These are phyloP conservation scores for Misopates orontium DNA, from an alignment of 257 asterid species.

Conservation along the genomic window DNA sequence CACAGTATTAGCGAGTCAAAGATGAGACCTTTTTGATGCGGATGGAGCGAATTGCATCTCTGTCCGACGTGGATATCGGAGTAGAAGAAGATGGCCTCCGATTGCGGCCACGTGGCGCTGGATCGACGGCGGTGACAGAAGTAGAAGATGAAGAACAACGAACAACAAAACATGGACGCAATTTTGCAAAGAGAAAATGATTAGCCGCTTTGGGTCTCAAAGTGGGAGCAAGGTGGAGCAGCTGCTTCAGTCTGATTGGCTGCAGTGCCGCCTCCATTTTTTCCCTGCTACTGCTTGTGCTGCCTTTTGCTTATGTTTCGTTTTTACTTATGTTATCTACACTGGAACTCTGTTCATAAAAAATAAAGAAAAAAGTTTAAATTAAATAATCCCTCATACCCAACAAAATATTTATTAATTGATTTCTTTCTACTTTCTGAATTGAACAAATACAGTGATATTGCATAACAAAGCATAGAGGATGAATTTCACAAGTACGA, in stretches of 20 bases:
- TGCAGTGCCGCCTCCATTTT: constrained; percentile 31
- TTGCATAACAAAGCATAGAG: too few relatives aligned
- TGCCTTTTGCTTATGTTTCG: too few relatives aligned
- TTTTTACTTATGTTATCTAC: too few relatives aligned
- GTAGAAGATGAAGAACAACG: constrained; percentile 59
- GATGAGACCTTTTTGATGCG: constrained; percentile 70
- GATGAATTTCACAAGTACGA: too few relatives aligned
- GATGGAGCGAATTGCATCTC: constrained; percentile 83
- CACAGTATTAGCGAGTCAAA: too few relatives aligned
- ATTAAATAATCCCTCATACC: too few relatives aligned
- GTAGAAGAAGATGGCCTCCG: constrained; percentile 49
- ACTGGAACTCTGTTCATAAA: too few relatives aligned
- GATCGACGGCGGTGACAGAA: constrained; percentile 29
- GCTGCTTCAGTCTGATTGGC: constrained; percentile 31
- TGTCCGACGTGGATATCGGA: constrained; percentile 67
- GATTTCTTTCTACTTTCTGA: too few relatives aligned
- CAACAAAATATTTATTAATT: too few relatives aligned
- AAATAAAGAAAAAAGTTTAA: too few relatives aligned
- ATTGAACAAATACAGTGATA: too few relatives aligned
- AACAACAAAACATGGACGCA: constrained; percentile 35
- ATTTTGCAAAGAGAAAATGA: constrained; percentile 15
- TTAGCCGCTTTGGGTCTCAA: constrained; percentile 26
- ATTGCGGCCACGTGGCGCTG: constrained; percentile 36
- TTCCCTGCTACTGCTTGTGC: neutral
- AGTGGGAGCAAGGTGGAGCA: constrained; percentile 30